Conservation (phyloP, 768 basidiomycete species). For the Mycena kentingensis region DNA sequence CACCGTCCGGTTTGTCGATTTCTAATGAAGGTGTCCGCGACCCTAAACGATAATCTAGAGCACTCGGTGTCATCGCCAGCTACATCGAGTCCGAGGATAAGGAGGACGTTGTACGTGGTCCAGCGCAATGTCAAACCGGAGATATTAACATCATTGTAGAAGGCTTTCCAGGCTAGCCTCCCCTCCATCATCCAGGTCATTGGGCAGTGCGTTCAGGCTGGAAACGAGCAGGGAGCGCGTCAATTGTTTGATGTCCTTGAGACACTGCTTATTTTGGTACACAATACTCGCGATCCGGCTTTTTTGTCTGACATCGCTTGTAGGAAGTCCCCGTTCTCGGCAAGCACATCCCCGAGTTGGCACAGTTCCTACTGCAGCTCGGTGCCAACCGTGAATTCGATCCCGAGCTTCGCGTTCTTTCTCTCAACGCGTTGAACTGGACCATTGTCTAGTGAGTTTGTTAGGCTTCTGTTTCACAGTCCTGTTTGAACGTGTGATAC, state of each 20-base stretch:
- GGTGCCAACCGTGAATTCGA: conserved; percentile 80
- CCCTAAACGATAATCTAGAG: conserved; percentile 43
- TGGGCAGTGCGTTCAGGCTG: conserved; percentile 75
- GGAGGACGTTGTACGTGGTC: conserved; percentile 68
- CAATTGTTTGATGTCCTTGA: conserved; percentile 95
- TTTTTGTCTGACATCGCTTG: conserved; percentile 13
- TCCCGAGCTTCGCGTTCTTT: conserved; percentile 80
- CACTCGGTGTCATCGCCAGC: conserved; percentile 90
- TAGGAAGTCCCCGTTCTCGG: conserved; percentile 94
- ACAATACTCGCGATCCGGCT: conserved; percentile 25
- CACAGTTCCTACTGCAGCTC: conserved; percentile 82
- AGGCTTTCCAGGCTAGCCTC: conserved; percentile 83
- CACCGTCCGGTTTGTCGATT: conserved; percentile 65
- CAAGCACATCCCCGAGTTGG: conserved; percentile 84
- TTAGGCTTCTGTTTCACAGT: not conserved
- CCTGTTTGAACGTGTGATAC: conserved; percentile 16
- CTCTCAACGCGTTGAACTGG: conserved; percentile 94
- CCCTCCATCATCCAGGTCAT: conserved; percentile 89
- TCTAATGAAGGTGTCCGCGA: too few species aligned
- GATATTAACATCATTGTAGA: conserved; percentile 44
- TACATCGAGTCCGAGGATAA: conserved; percentile 91
- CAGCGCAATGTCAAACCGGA: not conserved
- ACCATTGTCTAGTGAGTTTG: conserved; percentile 86
- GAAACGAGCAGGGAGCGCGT: conserved; percentile 80
- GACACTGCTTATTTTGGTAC: conserved; percentile 87